Conservation (phyloP, 2,329 filamentous ascomycete genomes). For the Neonectria coccinea region DNA sequence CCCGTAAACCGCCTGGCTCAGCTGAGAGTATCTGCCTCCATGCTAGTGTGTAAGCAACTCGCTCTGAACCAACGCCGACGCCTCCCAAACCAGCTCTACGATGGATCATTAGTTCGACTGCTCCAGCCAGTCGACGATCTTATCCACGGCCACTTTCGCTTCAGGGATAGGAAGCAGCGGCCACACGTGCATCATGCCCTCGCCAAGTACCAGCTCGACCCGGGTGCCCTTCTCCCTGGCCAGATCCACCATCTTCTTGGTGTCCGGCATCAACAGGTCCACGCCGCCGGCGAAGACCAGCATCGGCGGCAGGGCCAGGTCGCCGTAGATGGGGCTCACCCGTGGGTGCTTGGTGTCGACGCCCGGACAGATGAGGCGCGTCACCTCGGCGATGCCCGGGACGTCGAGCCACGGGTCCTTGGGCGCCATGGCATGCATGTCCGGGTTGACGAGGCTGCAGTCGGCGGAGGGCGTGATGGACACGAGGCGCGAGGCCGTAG, state of each 20-base stretch:
- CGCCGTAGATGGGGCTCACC: slow-evolving; percentile 48
- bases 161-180: slow-evolving; percentile 47
- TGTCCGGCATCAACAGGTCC: slow-evolving; percentile 47
- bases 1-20: background rate
- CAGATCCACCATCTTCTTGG: slow-evolving; percentile 45
- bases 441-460: slow-evolving; percentile 46
- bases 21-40: slow-evolving; percentile 3
- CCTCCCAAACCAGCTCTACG: slow-evolving; percentile 18
- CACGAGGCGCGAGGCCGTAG: slow-evolving; percentile 44
- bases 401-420: slow-evolving; percentile 47
- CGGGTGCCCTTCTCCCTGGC: slow-evolving; percentile 42
- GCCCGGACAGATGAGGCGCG: slow-evolving; percentile 44
- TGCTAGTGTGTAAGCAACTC: slow-evolving; percentile 1
- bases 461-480: slow-evolving; percentile 48
- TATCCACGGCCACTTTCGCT: slow-evolving; percentile 42
- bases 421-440: slow-evolving; percentile 39
- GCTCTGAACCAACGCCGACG: slow-evolving; percentile 26
- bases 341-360: slow-evolving; percentile 42
- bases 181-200: slow-evolving; percentile 51
- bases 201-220: slow-evolving; percentile 45
- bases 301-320: slow-evolving; percentile 47
- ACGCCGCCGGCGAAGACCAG: slow-evolving; percentile 45
- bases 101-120: slow-evolving; percentile 22
- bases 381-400: slow-evolving; percentile 43
- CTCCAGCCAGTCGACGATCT: slow-evolving; percentile 46